Conservation (phyloP, 2,329 filamentous ascomycete species). For the Colletotrichum caudatum region DNA sequence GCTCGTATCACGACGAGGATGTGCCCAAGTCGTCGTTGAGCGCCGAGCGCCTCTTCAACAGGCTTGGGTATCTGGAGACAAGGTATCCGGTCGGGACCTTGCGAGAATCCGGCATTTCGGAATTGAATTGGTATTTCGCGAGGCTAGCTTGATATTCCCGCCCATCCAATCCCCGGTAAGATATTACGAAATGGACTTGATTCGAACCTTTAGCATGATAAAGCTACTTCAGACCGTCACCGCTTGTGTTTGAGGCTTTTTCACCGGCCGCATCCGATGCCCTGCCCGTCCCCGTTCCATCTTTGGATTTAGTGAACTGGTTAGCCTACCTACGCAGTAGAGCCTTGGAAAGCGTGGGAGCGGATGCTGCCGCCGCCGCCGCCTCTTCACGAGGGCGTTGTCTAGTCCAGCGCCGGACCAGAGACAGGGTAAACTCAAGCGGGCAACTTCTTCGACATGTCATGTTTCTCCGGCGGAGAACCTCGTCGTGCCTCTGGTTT, state of each 20-base stretch:
- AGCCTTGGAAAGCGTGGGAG: constrained; percentile 8
- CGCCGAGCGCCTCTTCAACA: neutral
- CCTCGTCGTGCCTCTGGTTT: neutral
- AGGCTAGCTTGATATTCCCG: neutral
- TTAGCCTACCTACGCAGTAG: neutral
- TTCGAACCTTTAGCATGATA: neutral
- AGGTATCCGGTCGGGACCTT: constrained; percentile 9
- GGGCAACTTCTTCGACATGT: neutral
- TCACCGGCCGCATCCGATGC: neutral
- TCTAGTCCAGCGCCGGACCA: constrained; percentile 22
- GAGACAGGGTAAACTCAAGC: constrained; percentile 33
- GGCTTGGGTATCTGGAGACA: constrained; percentile 20
- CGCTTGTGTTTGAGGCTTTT: neutral
- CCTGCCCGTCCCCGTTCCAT: neutral
- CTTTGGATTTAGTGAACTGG: neutral
- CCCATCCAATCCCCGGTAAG: neutral
- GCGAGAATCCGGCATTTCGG: neutral
- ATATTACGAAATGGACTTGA: accelerated
- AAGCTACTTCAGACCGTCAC: neutral
- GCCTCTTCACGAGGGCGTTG: constrained; percentile 13
- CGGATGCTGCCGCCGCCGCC: constrained; percentile 34
- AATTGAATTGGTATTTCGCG: constrained; percentile 8
- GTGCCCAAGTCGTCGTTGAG: neutral
- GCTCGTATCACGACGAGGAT: neutral
- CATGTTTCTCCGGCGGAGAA: neutral